phyloP scores from a whole-genome alignment of 2,329 filamentous ascomycete species.

The Neurospora crassa region DNA sequence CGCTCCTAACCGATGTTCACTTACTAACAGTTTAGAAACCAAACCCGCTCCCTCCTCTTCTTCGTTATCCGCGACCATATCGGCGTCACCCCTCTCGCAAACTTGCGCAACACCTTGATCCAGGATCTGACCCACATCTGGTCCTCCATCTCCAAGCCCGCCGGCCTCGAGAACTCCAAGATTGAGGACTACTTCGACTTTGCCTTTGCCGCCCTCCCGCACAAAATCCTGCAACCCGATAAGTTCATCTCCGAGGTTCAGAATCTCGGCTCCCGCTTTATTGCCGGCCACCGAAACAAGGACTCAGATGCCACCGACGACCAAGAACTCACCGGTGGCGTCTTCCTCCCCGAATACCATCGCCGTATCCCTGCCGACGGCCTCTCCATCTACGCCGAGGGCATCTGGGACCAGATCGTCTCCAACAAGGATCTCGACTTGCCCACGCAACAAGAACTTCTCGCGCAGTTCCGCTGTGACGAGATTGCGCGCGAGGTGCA shows the following conservation, averaged over 20 bases:
- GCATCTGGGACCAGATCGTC: slow-evolving; percentile 97
- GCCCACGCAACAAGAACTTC: slow-evolving; percentile 90
- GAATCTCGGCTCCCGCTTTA: slow-evolving; percentile 72
- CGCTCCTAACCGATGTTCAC: slow-evolving; percentile 1
- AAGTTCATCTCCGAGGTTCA: slow-evolving; percentile 76
- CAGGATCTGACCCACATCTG: slow-evolving; percentile 90
- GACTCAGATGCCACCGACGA: slow-evolving; percentile 48
- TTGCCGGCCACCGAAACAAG: slow-evolving; percentile 56
- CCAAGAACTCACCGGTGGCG: slow-evolving; percentile 64
- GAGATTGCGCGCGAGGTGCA: slow-evolving; percentile 90
- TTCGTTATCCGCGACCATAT: slow-evolving; percentile 98
- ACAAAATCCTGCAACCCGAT: slow-evolving; percentile 93
- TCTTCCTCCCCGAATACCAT: slow-evolving; percentile 93
- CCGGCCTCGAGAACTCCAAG: slow-evolving; percentile 74
- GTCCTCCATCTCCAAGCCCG: slow-evolving; percentile 84
- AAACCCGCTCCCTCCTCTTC: slow-evolving; percentile 84
- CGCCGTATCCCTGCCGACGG: slow-evolving; percentile 92
- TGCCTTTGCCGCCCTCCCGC: slow-evolving; percentile 87
- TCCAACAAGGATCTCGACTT: slow-evolving; percentile 97
- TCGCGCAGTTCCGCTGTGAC: slow-evolving; percentile 95
- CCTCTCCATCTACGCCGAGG: slow-evolving; percentile 87
- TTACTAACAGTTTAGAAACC: slow-evolving; percentile 48
- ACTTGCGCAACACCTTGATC: slow-evolving; percentile 81
- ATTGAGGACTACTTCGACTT: slow-evolving; percentile 99
- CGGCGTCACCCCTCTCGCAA: slow-evolving; percentile 80